Conservation (phyloP, 306 rosid genomes). For the Boehmeria nivea region DNA sequence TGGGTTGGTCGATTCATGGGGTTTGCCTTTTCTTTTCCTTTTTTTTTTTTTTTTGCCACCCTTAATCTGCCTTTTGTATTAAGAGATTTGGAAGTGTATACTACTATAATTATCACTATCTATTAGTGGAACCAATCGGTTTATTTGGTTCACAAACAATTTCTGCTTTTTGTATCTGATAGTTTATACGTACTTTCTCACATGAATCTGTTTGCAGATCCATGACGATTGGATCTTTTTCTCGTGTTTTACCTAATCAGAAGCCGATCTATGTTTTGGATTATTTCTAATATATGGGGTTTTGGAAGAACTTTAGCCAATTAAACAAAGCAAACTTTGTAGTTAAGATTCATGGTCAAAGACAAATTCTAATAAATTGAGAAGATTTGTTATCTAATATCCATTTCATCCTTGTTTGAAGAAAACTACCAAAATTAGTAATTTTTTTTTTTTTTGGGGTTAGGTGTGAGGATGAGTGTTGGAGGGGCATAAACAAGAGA, state of each 20-base stretch:
- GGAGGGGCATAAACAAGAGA: neutral
- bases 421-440: neutral
- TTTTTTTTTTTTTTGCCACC: slow-evolving; percentile 7
- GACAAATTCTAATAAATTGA: too few species aligned
- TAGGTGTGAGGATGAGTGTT: too few species aligned
- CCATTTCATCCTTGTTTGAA: too few species aligned
- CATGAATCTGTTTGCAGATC: neutral
- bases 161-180: neutral
- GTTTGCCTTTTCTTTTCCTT: too few species aligned
- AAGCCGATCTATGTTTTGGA: too few species aligned
- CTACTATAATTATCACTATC: slow-evolving; percentile 11
- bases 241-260: neutral
- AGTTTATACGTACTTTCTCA: neutral
- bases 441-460: neutral
- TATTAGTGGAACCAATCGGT: neutral
- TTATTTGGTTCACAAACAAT: neutral
- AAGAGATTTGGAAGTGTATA: slow-evolving; percentile 25
- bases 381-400: too few species aligned
- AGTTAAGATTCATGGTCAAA: too few species aligned
- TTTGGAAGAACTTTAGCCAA: too few species aligned
- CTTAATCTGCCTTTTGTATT: slow-evolving; percentile 14
- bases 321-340: too few species aligned
- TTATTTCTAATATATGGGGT: too few species aligned
- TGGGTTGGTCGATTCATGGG: slow-evolving; percentile 27
- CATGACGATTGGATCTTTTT: neutral